These are phyloP conservation scores for Wickerhamomyces xylosicus DNA, from an alignment of 805 yeast species.

Conservation along the genomic window DNA sequence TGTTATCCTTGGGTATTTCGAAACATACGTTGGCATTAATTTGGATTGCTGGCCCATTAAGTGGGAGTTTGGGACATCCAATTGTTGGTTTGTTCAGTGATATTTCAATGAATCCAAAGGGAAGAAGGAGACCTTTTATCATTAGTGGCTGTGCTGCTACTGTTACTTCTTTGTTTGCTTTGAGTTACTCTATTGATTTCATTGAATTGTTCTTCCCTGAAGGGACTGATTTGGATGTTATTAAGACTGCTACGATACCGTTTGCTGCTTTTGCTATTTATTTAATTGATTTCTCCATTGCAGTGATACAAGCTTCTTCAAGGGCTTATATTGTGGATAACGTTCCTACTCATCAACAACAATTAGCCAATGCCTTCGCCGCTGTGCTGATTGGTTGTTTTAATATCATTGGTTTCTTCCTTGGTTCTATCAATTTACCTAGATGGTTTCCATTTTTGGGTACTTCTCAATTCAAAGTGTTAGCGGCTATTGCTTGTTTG, in stretches of 20 bases:
- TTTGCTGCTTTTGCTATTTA: conserved; percentile 46
- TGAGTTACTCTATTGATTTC: conserved; percentile 36
- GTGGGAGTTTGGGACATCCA: conserved; percentile 58
- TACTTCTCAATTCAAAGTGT: conserved; percentile 39
- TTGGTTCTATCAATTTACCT: conserved; percentile 39
- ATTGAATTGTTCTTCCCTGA: conserved; percentile 22
- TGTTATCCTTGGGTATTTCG: conserved; percentile 52
- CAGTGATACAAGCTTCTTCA: conserved; percentile 48
- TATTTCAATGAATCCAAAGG: conserved; percentile 31
- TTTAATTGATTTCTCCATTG: conserved; percentile 44
- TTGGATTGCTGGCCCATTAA: conserved; percentile 60
- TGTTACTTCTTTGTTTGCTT: conserved; percentile 29
- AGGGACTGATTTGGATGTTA: conserved; percentile 10
- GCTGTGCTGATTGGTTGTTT: conserved; percentile 53
- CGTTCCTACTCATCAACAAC: conserved; percentile 47
- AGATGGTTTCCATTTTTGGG: conserved; percentile 29
- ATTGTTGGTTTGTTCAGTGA: conserved; percentile 51
- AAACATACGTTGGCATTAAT: conserved; percentile 44
- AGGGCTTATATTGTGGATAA: conserved; percentile 55
- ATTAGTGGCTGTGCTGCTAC: conserved; percentile 44
- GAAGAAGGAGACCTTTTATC: conserved; percentile 49
- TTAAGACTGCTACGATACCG: conserved; percentile 28
- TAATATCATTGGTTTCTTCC: conserved; percentile 44
- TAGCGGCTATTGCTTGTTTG: conserved; percentile 31
- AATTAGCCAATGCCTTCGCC: conserved; percentile 55